These are phyloP conservation scores for Spathaspora arborariae DNA, from an alignment of 805 yeast species.

Conservation along the genomic window DNA sequence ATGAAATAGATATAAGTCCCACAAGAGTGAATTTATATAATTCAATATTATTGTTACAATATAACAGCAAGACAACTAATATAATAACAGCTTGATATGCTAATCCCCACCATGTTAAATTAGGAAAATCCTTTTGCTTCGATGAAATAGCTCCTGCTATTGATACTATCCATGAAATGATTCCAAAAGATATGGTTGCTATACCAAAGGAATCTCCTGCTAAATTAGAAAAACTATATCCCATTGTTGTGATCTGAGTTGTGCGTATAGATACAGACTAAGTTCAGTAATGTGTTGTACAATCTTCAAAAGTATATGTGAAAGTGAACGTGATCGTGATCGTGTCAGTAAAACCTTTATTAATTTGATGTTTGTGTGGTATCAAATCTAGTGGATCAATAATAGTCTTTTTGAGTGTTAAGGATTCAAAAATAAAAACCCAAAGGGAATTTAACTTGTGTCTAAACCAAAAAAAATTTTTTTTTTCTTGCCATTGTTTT, in stretches of 20 bases:
- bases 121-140: conserved; percentile 50
- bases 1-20: conserved; percentile 63
- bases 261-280: background rate
- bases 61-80: conserved; percentile 47
- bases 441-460: too few species aligned
- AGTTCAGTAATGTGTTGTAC: too few species aligned
- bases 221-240: conserved; percentile 45
- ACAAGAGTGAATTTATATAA: conserved; percentile 60
- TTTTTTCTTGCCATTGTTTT: too few species aligned
- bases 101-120: conserved; percentile 95
- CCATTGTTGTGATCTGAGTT: conserved; percentile 19
- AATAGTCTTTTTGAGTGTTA: too few species aligned
- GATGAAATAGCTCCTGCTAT: conserved; percentile 74
- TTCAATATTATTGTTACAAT: conserved; percentile 60
- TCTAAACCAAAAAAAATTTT: too few species aligned
- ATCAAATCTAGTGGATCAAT: too few species aligned
- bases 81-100: conserved; percentile 70
- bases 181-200: conserved; percentile 69
- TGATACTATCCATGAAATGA: conserved; percentile 82
- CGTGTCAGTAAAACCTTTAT: too few species aligned
- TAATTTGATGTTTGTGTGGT: too few species aligned
- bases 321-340: too few species aligned
- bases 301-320: too few species aligned
- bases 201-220: conserved; percentile 86
- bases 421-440: too few species aligned